A percentile compares a stretch with the other conserved stretches of the same genome.
phyloP scores from a whole-genome alignment of 1,284 basidiomycete species.

The Apiotrichum siamense region DNA sequence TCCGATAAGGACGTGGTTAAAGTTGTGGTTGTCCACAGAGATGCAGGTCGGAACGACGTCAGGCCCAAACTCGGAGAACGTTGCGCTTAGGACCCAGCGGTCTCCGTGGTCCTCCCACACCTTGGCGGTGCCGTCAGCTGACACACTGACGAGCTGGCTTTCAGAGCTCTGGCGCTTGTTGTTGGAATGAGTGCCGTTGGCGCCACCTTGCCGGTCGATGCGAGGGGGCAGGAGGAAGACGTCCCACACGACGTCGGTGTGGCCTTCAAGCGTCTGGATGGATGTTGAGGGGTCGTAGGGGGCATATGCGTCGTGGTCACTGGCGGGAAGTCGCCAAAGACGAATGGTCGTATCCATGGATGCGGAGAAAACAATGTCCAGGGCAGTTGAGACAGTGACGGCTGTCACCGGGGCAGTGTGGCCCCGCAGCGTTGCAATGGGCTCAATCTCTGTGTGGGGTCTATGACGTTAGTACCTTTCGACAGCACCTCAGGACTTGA shows the following conservation, averaged over 20 bases:
- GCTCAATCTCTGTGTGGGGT: constrained; percentile 70
- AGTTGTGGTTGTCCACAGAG: constrained; percentile 50
- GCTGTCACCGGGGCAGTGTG: constrained; percentile 90
- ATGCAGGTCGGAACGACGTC: constrained; percentile 62
- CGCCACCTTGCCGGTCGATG: not conserved
- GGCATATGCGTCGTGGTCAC: constrained; percentile 69
- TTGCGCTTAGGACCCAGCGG: constrained; percentile 25
- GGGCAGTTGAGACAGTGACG: constrained; percentile 71
- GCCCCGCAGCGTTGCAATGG: constrained; percentile 83
- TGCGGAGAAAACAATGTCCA: constrained; percentile 76
- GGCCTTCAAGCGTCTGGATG: constrained; percentile 76
- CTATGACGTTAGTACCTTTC: constrained; percentile 41
- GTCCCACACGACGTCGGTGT: constrained; percentile 94
- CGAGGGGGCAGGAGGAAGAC: constrained; percentile 54
- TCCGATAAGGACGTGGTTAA: constrained; percentile 58
- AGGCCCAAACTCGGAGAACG: constrained; percentile 16
- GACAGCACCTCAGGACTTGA: not conserved
- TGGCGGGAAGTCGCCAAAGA: constrained; percentile 73
- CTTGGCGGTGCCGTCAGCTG: constrained; percentile 85
- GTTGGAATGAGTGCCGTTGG: constrained; percentile 5
- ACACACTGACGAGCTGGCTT: constrained; percentile 73
- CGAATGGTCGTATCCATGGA: constrained; percentile 87
- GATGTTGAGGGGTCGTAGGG: constrained; percentile 74
- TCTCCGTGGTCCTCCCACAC: constrained; percentile 62
- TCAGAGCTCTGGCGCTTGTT: constrained; percentile 11